Conservation (phyloP, 1,139 yeast species). For the Suhomyces bribrorum region DNA sequence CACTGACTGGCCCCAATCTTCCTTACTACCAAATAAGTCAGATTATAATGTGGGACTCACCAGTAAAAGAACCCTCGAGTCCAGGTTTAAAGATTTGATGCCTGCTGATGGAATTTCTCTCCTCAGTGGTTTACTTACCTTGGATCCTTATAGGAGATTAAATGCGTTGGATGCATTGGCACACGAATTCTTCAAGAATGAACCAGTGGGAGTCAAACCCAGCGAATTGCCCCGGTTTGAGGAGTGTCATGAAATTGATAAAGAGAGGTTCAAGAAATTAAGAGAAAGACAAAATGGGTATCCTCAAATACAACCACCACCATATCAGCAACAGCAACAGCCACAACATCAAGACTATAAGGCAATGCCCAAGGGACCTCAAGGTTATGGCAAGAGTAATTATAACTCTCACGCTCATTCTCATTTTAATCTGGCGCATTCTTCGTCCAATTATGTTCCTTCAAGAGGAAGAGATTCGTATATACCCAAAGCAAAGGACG, state of each 20-base stretch:
- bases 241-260: constrained; percentile 88
- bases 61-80: constrained; percentile 57
- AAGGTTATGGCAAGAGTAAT: not conserved
- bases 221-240: constrained; percentile 67
- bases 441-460: not conserved
- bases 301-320: not conserved
- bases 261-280: constrained; percentile 56
- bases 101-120: constrained; percentile 42
- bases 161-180: constrained; percentile 79
- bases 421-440: not conserved
- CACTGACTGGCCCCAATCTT: constrained; percentile 65
- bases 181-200: constrained; percentile 64
- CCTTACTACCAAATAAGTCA: constrained; percentile 59
- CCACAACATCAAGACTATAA: not conserved
- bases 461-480: not conserved
- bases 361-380: not conserved
- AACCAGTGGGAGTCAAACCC: constrained; percentile 62
- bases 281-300: constrained; percentile 12
- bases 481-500: not conserved
- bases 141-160: constrained; percentile 70
- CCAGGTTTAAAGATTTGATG: constrained; percentile 36
- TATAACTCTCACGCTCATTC: not conserved
- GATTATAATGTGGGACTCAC: constrained; percentile 46
- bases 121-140: constrained; percentile 53
- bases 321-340: not conserved